phyloP scores from a whole-genome alignment of 768 basidiomycete species.

The Boletus insuetus region DNA sequence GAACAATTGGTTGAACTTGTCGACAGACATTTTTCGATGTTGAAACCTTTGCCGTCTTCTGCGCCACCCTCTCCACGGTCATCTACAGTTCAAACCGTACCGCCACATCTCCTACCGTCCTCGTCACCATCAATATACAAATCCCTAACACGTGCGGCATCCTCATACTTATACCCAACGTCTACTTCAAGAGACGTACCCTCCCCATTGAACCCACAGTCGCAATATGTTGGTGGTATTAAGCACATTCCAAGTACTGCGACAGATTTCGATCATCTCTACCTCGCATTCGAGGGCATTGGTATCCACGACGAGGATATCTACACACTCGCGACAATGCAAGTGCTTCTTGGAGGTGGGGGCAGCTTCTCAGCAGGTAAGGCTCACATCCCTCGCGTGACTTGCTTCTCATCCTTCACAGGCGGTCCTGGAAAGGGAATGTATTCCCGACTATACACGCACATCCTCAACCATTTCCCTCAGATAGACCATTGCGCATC shows the following conservation, averaged over 20 bases:
- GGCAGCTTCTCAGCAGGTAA: constrained; percentile 92
- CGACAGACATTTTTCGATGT: constrained; percentile 79
- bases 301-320: constrained; percentile 91
- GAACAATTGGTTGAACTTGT: constrained; percentile 83
- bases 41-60: constrained; percentile 38
- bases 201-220: constrained; percentile 27
- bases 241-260: constrained; percentile 57
- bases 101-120: constrained; percentile 59
- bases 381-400: constrained; percentile 7
- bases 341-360: constrained; percentile 92
- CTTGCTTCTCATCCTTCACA: constrained; percentile 19
- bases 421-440: constrained; percentile 99
- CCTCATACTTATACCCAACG: constrained; percentile 59
- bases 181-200: constrained; percentile 14
- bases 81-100: constrained; percentile 35
- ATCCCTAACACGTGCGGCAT: constrained; percentile 74
- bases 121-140: constrained; percentile 57
- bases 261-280: constrained; percentile 87
- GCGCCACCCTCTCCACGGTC: constrained; percentile 24
- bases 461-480: constrained; percentile 92
- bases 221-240: constrained; percentile 84
- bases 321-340: constrained; percentile 90
- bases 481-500: constrained; percentile 93
- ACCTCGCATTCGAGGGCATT: constrained; percentile 88
- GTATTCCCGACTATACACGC: constrained; percentile 96